Evolutionary conservation across 345 rosid genomes (phyloP).

Genomic region (Linum usitatissimum): DNA sequence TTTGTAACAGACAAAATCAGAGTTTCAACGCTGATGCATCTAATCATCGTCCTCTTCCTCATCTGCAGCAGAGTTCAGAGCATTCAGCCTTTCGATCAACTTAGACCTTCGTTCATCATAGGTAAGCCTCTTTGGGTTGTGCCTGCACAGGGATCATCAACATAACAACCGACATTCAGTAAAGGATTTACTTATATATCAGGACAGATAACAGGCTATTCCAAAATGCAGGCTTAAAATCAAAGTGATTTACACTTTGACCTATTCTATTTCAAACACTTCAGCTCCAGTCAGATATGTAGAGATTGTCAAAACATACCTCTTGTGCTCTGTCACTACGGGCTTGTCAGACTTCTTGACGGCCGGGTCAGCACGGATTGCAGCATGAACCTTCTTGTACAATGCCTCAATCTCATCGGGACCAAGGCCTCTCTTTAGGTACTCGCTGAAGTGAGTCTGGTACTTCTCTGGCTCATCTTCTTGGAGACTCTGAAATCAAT

Average conservation of each 20-base stretch:
- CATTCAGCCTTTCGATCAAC: slow-evolving; percentile 58
- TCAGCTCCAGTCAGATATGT: not conserved
- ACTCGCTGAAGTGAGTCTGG: slow-evolving; percentile 54
- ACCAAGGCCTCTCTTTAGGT: slow-evolving; percentile 40
- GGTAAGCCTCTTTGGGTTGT: slow-evolving; percentile 68
- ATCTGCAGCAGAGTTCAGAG: slow-evolving; percentile 41
- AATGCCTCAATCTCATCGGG: slow-evolving; percentile 45
- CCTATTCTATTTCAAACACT: too few relatives aligned
- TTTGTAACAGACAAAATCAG: not conserved
- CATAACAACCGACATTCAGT: not conserved
- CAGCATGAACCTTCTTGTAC: slow-evolving; percentile 66
- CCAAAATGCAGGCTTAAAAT: too few relatives aligned
- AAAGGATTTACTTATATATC: not conserved
- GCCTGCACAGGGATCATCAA: slow-evolving; percentile 29
- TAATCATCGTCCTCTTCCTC: slow-evolving; percentile 26
- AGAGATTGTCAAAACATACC: slow-evolving; percentile 21
- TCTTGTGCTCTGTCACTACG: slow-evolving; percentile 50
- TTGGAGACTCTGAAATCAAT: slow-evolving; percentile 25
- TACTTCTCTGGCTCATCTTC: slow-evolving; percentile 74
- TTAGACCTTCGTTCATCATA: slow-evolving; percentile 67
- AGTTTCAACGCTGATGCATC: not conserved
- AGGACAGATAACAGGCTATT: too few relatives aligned
- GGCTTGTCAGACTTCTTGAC: slow-evolving; percentile 38
- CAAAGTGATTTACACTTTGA: too few relatives aligned
- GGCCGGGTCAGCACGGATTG: slow-evolving; percentile 57